Percentiles rank a stretch among this genome's conserved stretches.
Evolutionary conservation across 2,329 filamentous ascomycete genomes (phyloP).

Genomic region (Verticillium klebahnii): DNA sequence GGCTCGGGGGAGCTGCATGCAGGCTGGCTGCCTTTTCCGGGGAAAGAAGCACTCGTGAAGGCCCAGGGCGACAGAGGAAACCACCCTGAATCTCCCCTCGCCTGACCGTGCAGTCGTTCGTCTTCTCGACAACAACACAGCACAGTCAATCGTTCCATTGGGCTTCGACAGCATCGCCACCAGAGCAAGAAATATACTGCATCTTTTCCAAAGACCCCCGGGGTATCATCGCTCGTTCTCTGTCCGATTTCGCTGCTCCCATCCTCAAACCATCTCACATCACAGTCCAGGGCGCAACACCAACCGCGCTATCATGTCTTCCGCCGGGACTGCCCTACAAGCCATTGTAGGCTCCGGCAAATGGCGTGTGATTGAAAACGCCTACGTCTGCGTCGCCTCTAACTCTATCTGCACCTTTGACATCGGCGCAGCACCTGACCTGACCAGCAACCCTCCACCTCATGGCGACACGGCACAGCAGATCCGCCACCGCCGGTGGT

Average conservation of each 20-base stretch:
- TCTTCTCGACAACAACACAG: not conserved
- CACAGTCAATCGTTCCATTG: not conserved
- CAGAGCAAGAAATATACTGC: not conserved
- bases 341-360: not conserved
- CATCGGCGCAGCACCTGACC: not conserved
- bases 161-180: not conserved
- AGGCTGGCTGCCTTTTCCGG: not conserved
- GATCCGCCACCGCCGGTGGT: not conserved
- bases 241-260: not conserved
- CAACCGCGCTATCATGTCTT: not conserved
- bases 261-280: not conserved
- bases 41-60: not conserved
- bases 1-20: not conserved
- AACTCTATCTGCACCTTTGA: not conserved
- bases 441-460: not conserved
- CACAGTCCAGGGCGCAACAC: not conserved
- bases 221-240: not conserved
- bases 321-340: not conserved
- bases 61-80: not conserved
- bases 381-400: not conserved
- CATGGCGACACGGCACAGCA: not conserved
- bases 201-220: not conserved
- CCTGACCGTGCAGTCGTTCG: not conserved
- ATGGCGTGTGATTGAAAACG: not conserved
- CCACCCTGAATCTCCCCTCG: not conserved